Evolutionary conservation across 78 protist species (phyloP).

Genomic region (Trichosphaerium sp.): DNA sequence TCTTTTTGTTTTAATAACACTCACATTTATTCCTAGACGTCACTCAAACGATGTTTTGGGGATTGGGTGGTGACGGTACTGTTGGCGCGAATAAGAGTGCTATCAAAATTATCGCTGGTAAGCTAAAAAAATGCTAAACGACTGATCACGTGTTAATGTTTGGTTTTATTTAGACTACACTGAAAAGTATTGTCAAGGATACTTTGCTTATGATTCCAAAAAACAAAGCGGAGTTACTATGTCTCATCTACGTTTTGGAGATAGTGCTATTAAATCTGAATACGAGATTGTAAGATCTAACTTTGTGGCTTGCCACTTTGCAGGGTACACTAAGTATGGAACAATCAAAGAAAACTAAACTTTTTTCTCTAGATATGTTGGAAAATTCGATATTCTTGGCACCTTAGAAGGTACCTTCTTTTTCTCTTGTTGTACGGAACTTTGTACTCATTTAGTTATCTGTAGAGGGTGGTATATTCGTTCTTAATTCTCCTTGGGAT

Average conservation of each 20-base stretch:
- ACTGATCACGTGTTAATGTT: too few relatives aligned
- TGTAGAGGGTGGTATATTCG: conserved; percentile 31
- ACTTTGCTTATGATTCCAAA: conserved; percentile 63
- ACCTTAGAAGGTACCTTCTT: too few relatives aligned
- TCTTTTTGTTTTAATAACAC: too few relatives aligned
- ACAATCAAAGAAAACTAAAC: too few relatives aligned
- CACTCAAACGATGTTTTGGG: conserved; percentile 54
- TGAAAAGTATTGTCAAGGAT: conserved; percentile 27
- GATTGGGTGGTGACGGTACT: conserved; percentile 71
- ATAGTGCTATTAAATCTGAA: conserved; percentile 20
- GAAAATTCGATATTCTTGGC: conserved; percentile 17
- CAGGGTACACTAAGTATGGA: too few relatives aligned
- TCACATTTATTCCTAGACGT: too few relatives aligned
- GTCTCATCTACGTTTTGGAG: conserved; percentile 67
- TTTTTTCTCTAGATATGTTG: conserved; percentile 31
- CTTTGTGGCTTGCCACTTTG: conserved; percentile 65
- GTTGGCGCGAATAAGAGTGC: conserved; percentile 70
- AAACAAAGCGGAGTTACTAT: conserved; percentile 56
- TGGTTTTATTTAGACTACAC: too few relatives aligned
- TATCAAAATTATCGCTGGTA: conserved; percentile 43
- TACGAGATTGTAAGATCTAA: conserved; percentile 53
- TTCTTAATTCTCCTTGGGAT: conserved; percentile 35
- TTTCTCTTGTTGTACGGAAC: too few relatives aligned
- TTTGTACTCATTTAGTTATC: too few relatives aligned
- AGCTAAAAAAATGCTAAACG: too few relatives aligned